These are phyloP conservation scores for Vigna trinervia DNA, from an alignment of 306 rosid genomes.

Conservation along the genomic window DNA sequence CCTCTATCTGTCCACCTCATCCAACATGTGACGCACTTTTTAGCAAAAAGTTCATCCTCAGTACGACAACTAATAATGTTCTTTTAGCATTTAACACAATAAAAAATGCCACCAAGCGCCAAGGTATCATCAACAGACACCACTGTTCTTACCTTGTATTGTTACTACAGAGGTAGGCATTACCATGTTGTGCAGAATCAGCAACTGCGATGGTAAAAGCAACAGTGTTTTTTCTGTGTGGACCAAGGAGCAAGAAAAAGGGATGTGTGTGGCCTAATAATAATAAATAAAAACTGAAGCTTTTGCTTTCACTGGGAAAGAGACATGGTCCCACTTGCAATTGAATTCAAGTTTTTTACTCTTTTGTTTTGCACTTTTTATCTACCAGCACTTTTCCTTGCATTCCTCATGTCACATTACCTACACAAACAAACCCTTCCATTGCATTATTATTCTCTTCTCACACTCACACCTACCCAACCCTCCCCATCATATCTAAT, in stretches of 20 bases:
- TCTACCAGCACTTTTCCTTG: slow-evolving; percentile 22
- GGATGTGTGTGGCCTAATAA: slow-evolving; percentile 12
- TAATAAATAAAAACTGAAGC: not conserved
- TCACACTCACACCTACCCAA: slow-evolving; percentile 47
- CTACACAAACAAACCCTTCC: not conserved
- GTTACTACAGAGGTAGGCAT: not conserved
- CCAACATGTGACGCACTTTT: slow-evolving; percentile 48
- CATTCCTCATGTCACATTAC: slow-evolving; percentile 62
- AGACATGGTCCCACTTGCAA: slow-evolving; percentile 65
- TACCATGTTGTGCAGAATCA: not conserved
- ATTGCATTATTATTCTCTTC: slow-evolving; percentile 59
- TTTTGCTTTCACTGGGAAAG: slow-evolving; percentile 63
- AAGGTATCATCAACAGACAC: not conserved
- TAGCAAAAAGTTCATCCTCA: slow-evolving; percentile 34
- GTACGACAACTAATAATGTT: slow-evolving; percentile 5
- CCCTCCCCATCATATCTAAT: slow-evolving; percentile 49
- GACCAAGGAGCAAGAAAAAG: slow-evolving; percentile 49
- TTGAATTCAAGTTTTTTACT: slow-evolving; percentile 7
- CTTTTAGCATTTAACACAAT: slow-evolving; percentile 26
- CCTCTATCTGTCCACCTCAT: slow-evolving; percentile 42
- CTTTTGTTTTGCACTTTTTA: slow-evolving; percentile 60
- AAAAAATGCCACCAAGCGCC: not conserved
- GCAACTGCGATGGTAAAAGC: not conserved
- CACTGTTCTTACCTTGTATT: not conserved
- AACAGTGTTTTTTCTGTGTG: slow-evolving; percentile 18